Evolutionary conservation across 768 basidiomycete genomes (phyloP).

Genomic region (Tephrocybe sp.): DNA sequence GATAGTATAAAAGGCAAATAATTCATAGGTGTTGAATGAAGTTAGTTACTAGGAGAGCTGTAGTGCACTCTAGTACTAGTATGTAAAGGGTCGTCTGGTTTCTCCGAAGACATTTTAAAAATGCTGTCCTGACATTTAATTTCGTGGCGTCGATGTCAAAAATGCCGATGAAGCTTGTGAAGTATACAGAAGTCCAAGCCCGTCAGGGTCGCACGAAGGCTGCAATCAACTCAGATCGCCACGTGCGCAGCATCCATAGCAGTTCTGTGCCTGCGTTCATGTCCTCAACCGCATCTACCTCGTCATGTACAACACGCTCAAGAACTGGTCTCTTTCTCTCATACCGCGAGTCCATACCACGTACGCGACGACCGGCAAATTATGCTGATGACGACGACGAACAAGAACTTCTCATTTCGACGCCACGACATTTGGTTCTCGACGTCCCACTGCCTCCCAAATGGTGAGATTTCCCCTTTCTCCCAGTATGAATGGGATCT

Average conservation of each 20-base stretch:
- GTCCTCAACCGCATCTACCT: slow-evolving; percentile 12
- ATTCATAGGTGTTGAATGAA: no score
- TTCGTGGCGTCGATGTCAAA: no score
- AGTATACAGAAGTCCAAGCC: not conserved
- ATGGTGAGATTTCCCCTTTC: slow-evolving; percentile 54
- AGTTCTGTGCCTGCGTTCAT: slow-evolving; percentile 13
- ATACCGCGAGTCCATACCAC: slow-evolving; percentile 76
- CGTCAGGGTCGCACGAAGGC: not conserved
- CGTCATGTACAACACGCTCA: slow-evolving; percentile 64
- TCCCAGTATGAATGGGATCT: slow-evolving; percentile 16
- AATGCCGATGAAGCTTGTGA: no score
- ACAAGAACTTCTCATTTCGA: slow-evolving; percentile 60
- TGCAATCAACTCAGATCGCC: slow-evolving; percentile 1
- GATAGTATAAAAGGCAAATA: no score
- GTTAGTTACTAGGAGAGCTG: no score
- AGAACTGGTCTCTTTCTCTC: slow-evolving; percentile 93
- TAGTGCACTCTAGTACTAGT: no score
- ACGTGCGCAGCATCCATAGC: slow-evolving; percentile 14
- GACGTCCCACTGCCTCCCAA: slow-evolving; percentile 76
- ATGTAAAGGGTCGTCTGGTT: no score
- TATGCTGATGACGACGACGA: slow-evolving; percentile 60
- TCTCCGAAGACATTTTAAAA: no score
- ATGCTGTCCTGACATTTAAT: no score
- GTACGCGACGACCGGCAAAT: slow-evolving; percentile 28
- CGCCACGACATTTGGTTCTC: slow-evolving; percentile 42